phyloP scores from a whole-genome alignment of 352 stramenopile genomes.

The Phytophthora litchii region DNA sequence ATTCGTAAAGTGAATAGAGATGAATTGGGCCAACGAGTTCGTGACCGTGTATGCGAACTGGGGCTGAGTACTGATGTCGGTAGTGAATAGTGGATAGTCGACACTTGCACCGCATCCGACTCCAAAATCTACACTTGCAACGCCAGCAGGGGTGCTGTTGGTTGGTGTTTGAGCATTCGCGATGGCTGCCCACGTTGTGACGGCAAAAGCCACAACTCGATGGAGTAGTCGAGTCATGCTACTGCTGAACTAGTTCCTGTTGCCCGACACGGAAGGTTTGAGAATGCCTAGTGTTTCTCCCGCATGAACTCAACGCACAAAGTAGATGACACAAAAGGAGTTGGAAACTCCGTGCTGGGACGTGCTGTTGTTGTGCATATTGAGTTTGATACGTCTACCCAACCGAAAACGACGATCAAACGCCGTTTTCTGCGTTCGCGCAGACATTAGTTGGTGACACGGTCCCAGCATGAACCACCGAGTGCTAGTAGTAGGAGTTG shows the following conservation, averaged over 20 bases:
- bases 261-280: conserved; percentile 20
- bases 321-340: background rate
- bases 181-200: conserved; percentile 16
- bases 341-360: conserved; percentile 29
- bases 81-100: conserved; percentile 31
- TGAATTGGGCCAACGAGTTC: conserved; percentile 53
- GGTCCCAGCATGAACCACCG: background rate
- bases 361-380: conserved; percentile 4
- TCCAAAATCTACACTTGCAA: conserved; percentile 24
- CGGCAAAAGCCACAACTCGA: conserved; percentile 21
- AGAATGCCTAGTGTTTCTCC: conserved; percentile 14
- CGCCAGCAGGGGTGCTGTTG: conserved; percentile 22
- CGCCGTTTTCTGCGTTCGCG: conserved; percentile 12
- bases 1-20: conserved; percentile 62
- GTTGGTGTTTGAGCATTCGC: conserved; percentile 18
- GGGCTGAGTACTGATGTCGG: conserved; percentile 23
- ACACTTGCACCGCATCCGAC: conserved; percentile 39
- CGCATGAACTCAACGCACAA: background rate
- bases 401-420: conserved; percentile 12
- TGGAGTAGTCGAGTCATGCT: conserved; percentile 27
- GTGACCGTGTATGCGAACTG: conserved; percentile 44
- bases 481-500: conserved; percentile 5
- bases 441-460: background rate
- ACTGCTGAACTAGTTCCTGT: conserved; percentile 7
- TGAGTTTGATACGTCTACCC: conserved; percentile 8